These are phyloP conservation scores for Myxozyma lipomycoides DNA, from an alignment of 805 yeast genomes.

Conservation along the genomic window DNA sequence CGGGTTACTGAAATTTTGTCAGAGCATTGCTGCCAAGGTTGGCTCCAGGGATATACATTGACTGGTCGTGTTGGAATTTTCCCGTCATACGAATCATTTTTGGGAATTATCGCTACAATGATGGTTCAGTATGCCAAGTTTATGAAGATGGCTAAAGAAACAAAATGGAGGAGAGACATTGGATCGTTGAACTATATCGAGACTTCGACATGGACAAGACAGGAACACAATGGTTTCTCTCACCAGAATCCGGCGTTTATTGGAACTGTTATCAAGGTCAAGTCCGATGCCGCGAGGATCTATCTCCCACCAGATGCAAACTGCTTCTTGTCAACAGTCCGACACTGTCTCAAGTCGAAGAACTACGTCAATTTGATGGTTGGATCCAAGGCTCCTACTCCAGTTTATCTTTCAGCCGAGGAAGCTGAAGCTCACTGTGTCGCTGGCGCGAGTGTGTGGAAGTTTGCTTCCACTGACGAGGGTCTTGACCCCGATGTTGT, in stretches of 20 bases:
- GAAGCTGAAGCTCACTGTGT: constrained; percentile 29
- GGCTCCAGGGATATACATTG: constrained; percentile 29
- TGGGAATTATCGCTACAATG: constrained; percentile 28
- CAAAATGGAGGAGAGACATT: constrained; percentile 24
- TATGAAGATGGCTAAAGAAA: constrained; percentile 28
- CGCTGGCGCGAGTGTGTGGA: constrained; percentile 31
- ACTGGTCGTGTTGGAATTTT: constrained; percentile 29
- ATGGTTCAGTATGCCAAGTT: constrained; percentile 29
- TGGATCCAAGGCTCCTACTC: constrained; percentile 26
- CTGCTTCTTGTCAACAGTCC: constrained; percentile 26
- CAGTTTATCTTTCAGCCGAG: constrained; percentile 24
- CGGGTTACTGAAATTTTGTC: constrained; percentile 29
- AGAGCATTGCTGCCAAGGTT: constrained; percentile 30
- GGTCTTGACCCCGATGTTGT: constrained; percentile 29
- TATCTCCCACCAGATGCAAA: constrained; percentile 30
- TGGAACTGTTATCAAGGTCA: constrained; percentile 26
- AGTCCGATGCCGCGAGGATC: constrained; percentile 27
- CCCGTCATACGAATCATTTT: constrained; percentile 29
- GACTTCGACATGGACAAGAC: constrained; percentile 29
- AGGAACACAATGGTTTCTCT: constrained; percentile 31
- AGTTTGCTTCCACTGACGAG: constrained; percentile 27
- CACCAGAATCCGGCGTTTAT: constrained; percentile 29
- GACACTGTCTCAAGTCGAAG: constrained; percentile 22
- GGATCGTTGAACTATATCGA: constrained; percentile 28
- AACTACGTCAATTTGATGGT: constrained; percentile 29